Evolutionary conservation across 129 eudicot species (phyloP), one percentile per base, ranked within the genome.

Genomic region (Saussurea involucrata): DNA sequence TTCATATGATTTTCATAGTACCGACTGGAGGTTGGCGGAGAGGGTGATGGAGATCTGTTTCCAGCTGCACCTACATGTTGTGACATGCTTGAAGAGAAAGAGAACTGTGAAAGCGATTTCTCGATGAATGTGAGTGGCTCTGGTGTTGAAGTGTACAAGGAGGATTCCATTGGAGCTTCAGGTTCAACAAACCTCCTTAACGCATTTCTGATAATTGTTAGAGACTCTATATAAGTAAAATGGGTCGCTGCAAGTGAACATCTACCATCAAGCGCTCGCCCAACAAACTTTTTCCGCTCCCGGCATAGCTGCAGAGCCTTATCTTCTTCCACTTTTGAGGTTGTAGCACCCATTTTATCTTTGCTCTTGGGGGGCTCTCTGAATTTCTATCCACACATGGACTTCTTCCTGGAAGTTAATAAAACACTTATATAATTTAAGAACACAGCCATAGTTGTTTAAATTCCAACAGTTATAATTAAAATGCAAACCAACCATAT

Each of bases 201-300:
- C 6, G 94, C 90, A 69, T 84, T 74, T 46, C 98, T 97, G 9
- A 88, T 82, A 53, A 80, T 73, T 75, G 83, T 81, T 24, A 95
- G 81, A 10, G 91, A 88, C 24, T 89, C 90, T n/a, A 91, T 86
- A 63, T 95, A 95, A 15, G 93, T 83, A 57, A 95, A 83, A 82
- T 95, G 98, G 66, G 87, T 85, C 15, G 90, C 90, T 64, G 98
- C 98, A 60, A 95, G 90, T 36, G 92, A 85, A 72, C 98, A 95
- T 80, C 98, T 87, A 13, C 96, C 96, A 78, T 95, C 91, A 73
- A 95, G 98, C 66, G 97, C 97, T 83, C 83, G 92, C 82, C 91
- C 83, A 83, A 95, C 89, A 29, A 87, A 95, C 81, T 95, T 95
- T 84, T 95, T 95, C 42, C 97, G 73, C 29, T 92, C 97, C 53